Conservation (phyloP, 306 rosid genomes). For the cucumber (Cucumis sativus) region Cucumber_9930_V3 NC_026657.2:27950001-27950500, state of each 20-base stretch:
- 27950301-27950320: background rate
- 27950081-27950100: background rate
- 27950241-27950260: slow-evolving; percentile 82
- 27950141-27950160: background rate
- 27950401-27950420: background rate
- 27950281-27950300: slow-evolving; percentile 71
- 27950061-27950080: slow-evolving; percentile 96
- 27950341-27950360: background rate
- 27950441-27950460: background rate
- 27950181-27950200: slow-evolving; percentile 11
- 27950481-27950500: background rate
- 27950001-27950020: slow-evolving; percentile 68
- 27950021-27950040: slow-evolving; percentile 59
- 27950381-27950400: background rate
- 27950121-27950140: background rate
- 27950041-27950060: slow-evolving; percentile 73
- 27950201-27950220: slow-evolving; percentile 97
- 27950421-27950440: background rate
- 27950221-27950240: slow-evolving; percentile 98
- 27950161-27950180: background rate
- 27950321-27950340: background rate
- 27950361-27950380: background rate
- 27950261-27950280: slow-evolving; percentile 80
- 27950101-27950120: background rate
- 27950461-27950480: background rate